Percentiles rank a stretch among this genome's conserved stretches.
These are phyloP conservation scores for Dendrobium nobile DNA, from an alignment of 106 monocot species.

Conservation along the genomic window DNA sequence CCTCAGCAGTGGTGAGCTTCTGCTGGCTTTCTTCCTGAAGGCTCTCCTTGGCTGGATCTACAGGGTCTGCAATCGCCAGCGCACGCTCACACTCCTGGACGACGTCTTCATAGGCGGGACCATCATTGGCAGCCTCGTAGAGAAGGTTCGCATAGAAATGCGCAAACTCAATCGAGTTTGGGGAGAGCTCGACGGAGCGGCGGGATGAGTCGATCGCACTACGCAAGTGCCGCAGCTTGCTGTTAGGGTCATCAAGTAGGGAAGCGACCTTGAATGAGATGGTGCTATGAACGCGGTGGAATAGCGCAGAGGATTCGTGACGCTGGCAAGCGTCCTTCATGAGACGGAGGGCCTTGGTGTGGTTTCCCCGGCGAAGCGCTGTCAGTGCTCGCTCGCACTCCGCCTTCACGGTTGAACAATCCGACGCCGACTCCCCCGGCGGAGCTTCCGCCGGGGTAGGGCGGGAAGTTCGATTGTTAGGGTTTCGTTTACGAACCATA, in stretches of 20 bases:
- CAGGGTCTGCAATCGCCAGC: conserved; percentile 40
- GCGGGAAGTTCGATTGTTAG: conserved; percentile 7
- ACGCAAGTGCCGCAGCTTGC: conserved; percentile 53
- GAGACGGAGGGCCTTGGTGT: conserved; percentile 52
- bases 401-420: conserved; percentile 31
- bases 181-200: conserved; percentile 46
- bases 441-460: not conserved
- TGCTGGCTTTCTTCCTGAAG: conserved; percentile 40
- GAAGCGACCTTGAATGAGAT: conserved; percentile 49
- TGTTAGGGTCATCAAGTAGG: conserved; percentile 57
- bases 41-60: conserved; percentile 65
- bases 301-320: conserved; percentile 37
- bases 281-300: conserved; percentile 70
- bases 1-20: conserved; percentile 34
- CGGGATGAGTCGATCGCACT: conserved; percentile 64
- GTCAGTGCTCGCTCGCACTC: conserved; percentile 74
- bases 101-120: conserved; percentile 52
- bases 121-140: conserved; percentile 46
- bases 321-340: conserved; percentile 55
- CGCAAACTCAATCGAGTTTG: conserved; percentile 72
- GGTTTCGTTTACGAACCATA: conserved; percentile 24
- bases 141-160: conserved; percentile 74
- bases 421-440: not conserved
- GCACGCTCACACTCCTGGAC: conserved; percentile 76
- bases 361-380: conserved; percentile 73